These are phyloP conservation scores for Boletus huronensis DNA, from an alignment of 768 basidiomycete species.

Conservation along the genomic window DNA sequence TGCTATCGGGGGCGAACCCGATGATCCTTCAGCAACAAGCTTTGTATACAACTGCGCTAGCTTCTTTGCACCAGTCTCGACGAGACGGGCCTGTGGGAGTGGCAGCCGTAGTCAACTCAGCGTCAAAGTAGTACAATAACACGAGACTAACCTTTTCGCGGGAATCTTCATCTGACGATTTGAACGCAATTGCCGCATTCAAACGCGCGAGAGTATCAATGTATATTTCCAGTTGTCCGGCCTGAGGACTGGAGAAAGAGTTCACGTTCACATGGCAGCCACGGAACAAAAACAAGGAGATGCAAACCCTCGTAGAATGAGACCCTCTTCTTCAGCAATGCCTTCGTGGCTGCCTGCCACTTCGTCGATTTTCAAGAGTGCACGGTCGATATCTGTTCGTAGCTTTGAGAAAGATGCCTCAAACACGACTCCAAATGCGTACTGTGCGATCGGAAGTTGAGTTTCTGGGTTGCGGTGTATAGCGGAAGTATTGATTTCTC, in stretches of 20 bases:
- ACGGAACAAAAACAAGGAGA: slow-evolving; percentile 1
- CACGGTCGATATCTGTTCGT: slow-evolving; percentile 71
- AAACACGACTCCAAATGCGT: slow-evolving; percentile 25
- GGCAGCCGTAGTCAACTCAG: neutral
- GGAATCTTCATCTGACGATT: slow-evolving; percentile 52
- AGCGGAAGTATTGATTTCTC: slow-evolving; percentile 84
- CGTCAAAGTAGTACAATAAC: neutral
- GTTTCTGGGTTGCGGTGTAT: slow-evolving; percentile 72
- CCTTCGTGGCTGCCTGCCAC: slow-evolving; percentile 73
- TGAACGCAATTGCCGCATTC: slow-evolving; percentile 78
- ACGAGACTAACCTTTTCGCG: slow-evolving; percentile 46
- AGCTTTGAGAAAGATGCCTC: neutral
- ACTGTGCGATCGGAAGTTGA: slow-evolving; percentile 74
- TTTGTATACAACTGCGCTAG: slow-evolving; percentile 81
- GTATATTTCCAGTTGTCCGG: slow-evolving; percentile 60
- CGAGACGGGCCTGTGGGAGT: slow-evolving; percentile 52
- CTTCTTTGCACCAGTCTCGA: slow-evolving; percentile 83
- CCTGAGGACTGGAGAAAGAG: slow-evolving; percentile 57
- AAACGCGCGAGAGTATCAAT: slow-evolving; percentile 71
- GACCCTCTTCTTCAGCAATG: slow-evolving; percentile 70
- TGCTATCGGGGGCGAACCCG: slow-evolving; percentile 64
- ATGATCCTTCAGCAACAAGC: slow-evolving; percentile 81
- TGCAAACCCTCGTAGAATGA: slow-evolving; percentile 70
- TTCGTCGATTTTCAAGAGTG: slow-evolving; percentile 74
- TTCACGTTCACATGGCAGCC: neutral